phyloP scores from a whole-genome alignment of 306 rosid species.

The Albizia julibrissin region DNA sequence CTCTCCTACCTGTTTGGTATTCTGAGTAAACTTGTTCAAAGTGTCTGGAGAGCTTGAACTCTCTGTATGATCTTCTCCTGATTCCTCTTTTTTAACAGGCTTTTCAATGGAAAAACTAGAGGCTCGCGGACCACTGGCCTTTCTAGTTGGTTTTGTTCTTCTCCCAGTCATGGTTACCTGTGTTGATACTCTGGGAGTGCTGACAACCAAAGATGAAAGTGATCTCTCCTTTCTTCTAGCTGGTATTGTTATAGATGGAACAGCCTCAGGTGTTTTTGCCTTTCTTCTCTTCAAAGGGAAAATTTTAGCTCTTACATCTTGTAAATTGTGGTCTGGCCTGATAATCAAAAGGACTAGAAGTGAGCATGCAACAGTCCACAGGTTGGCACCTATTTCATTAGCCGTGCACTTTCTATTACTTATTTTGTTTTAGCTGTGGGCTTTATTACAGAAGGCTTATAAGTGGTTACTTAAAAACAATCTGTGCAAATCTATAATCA shows the following conservation, averaged over 20 bases:
- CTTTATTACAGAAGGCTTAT: background rate
- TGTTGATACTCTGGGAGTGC: slow-evolving; percentile 63
- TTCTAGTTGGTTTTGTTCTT: slow-evolving; percentile 63
- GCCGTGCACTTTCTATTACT: background rate
- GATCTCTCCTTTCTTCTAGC: slow-evolving; percentile 74
- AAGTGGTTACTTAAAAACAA: slow-evolving; percentile 10
- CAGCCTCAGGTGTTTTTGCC: slow-evolving; percentile 49
- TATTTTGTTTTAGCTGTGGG: slow-evolving; percentile 1
- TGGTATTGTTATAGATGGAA: slow-evolving; percentile 43
- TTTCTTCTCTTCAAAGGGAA: slow-evolving; percentile 60
- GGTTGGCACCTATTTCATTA: background rate
- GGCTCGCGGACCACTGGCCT: slow-evolving; percentile 48
- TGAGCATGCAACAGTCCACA: slow-evolving; percentile 15
- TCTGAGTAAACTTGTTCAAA: slow-evolving; percentile 47
- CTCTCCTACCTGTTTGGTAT: slow-evolving; percentile 53
- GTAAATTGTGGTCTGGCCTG: slow-evolving; percentile 74
- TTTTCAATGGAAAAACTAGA: slow-evolving; percentile 55
- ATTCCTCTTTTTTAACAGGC: slow-evolving; percentile 46
- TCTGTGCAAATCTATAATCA: background rate
- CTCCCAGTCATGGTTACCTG: slow-evolving; percentile 58
- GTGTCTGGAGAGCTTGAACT: slow-evolving; percentile 54
- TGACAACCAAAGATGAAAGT: slow-evolving; percentile 69
- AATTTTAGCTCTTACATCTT: slow-evolving; percentile 69
- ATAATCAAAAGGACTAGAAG: slow-evolving; percentile 15
- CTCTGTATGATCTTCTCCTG: slow-evolving; percentile 44